Evolutionary conservation across 140 eudicot species (phyloP), one percentile per base, ranked within the genome.

Genomic region (Cichorium intybus): DNA sequence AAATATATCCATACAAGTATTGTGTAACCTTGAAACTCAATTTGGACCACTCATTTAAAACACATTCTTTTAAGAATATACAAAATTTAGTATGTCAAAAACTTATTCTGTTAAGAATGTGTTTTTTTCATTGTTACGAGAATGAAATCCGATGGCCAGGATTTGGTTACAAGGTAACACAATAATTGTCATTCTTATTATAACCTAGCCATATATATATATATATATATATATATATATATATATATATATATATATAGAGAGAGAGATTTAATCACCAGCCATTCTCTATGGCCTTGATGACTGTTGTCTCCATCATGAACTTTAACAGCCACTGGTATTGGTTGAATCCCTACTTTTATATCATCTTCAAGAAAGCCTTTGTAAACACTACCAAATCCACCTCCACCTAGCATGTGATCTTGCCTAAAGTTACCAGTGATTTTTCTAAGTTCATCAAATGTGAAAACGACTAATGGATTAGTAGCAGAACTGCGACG

Each of bases 271-370:
- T 16, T 56, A 52, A 5, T 57, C 72, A 91, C 97, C 90, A 91
- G 96, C 97, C 97, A 91, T 76, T 91, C 97, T 73, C 97, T 76
- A 41, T 91, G 97, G 64, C 97, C 97, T 85, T 91, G 97, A 77
- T 65, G 66, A 67, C 97, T 91, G 57, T 91, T 87, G 73, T 78
- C 86, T 11, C 96, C 97, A 60, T 87, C 97, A 46, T 91, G 97
- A 75, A 91, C 97, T 79, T 91, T 91, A 62, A 91, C 97, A 26
- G 97, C 97, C 11, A 91, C 97, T 12, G 95, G 82, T 66, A 77
- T 74, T 43, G 95, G 81, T 49, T 81, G 77, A 49, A 85, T 21
- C 49, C 70, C 78, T 48, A 80, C 79, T 35, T 68, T 77, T 24
- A 80, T 10, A 58, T 82, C 97, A 37, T 85, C 65, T 55, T 56